phyloP scores from a whole-genome alignment of 108 stramenopile genomes.

The Nannochloropsis oceanica region DNA sequence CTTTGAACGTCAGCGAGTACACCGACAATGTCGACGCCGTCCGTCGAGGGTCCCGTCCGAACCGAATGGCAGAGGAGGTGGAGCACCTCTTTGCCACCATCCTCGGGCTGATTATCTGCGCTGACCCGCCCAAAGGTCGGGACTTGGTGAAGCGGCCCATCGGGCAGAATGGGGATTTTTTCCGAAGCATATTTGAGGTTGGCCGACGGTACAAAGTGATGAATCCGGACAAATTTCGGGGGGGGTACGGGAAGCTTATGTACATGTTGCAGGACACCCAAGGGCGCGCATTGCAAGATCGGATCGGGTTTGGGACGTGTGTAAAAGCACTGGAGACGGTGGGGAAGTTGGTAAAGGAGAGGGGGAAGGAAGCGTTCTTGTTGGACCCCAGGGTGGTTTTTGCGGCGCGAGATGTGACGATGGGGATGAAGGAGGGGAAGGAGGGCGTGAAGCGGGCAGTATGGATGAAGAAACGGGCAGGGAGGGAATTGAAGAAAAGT shows the following conservation, averaged over 20 bases:
- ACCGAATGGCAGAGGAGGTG: conserved; percentile 44
- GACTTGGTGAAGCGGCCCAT: conserved; percentile 14
- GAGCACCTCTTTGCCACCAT: conserved; percentile 41
- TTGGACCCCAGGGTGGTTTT: conserved; percentile 29
- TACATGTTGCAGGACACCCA: conserved; percentile 59
- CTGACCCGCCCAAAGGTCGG: background rate
- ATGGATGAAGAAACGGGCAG: background rate
- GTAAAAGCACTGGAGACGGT: conserved; percentile 11
- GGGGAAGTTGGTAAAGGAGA: conserved; percentile 14
- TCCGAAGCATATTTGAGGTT: conserved; percentile 49
- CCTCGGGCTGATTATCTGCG: conserved; percentile 32
- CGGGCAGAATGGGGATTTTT: conserved; percentile 40
- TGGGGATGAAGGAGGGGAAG: background rate
- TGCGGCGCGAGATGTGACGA: conserved; percentile 30
- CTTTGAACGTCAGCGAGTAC: conserved; percentile 41
- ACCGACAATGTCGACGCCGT: conserved; percentile 50
- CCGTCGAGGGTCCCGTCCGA: conserved; percentile 20
- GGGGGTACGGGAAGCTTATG: conserved; percentile 68
- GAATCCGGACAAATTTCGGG: conserved; percentile 59
- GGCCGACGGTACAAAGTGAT: conserved; percentile 69
- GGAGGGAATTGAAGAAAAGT: conserved; percentile 7
- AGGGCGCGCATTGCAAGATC: conserved; percentile 12
- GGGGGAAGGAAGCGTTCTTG: conserved; percentile 33
- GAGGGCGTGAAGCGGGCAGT: background rate
- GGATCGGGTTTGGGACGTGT: background rate